Base-by-base conservation (phyloP, 352 stramenopile species). In the Pythium biforme region DNA sequence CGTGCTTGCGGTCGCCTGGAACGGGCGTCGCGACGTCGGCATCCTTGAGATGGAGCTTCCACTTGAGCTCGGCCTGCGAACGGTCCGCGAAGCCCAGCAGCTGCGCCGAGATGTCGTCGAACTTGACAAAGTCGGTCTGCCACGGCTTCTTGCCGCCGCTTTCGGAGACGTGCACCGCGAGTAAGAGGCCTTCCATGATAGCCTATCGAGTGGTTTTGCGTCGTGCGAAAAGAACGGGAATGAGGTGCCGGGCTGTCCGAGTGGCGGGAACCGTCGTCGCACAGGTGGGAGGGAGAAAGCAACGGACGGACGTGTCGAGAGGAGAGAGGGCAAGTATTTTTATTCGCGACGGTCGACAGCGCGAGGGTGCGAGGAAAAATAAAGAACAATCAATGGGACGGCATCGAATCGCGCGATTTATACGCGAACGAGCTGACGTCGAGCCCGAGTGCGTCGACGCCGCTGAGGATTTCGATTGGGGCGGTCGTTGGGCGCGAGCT, bases 51-150 rank as follows among this genome's bases (percentile, higher is more conserved):
- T 72, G 43, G 15, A 88, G 39, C 27, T 70, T 80, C 79, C 79
- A 89, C 25, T 70, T 74, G 22, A 86, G 58, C 15, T 82, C 66
- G 37, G 61, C 64, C 43, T 87, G 79, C 9, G 74, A 77, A 29
- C 69, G 65, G 39, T 88, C 76, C 4, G 67, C 73, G 58, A 88
- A 88, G 15, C 70, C 76, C 37, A 89, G 67, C 20, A 91, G 59
- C 40, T 83, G 75, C 22, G 74, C 82, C 7, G 82, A 84, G 37
- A 89, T 86, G 45, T 89, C 79, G 57, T 88, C 79, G 8, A 83
- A 66, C 59, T 83, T 88, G 59, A 89, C 43, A 33, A 78, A 87
- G 26, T 82, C 55, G 5, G 73, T 75, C 23, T 74, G 66, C 81
- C 81, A 90, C 15, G 64, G 43, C 37, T 80, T 77, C 46, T 74